Conservation (phyloP, 75 land plant genomes). For the Pinus tabuliformis region DNA sequence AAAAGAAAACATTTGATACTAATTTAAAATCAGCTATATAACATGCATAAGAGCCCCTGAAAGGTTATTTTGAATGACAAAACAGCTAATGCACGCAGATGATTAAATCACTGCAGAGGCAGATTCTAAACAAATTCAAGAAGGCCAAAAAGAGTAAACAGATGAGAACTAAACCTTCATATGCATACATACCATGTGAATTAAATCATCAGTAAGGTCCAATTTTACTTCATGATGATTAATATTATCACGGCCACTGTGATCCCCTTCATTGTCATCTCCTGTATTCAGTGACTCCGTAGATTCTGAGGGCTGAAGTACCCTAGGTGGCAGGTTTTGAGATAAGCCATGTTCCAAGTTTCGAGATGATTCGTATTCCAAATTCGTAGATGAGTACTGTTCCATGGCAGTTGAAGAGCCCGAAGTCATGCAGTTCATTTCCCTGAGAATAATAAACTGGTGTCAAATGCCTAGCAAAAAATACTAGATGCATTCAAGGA, state of each 20-base stretch:
- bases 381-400: not conserved
- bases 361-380: not conserved
- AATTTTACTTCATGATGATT: slow-evolving; percentile 46
- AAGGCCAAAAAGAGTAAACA: not conserved
- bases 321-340: not conserved
- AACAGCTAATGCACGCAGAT: too few relatives aligned
- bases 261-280: slow-evolving; percentile 20
- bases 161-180: not conserved
- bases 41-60: slow-evolving; percentile 5
- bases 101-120: too few relatives aligned
- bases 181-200: slow-evolving; percentile 72
- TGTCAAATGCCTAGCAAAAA: too few relatives aligned
- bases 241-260: not conserved
- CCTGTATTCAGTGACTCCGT: slow-evolving; percentile 15
- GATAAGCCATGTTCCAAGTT: not conserved
- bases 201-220: slow-evolving; percentile 95
- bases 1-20: not conserved
- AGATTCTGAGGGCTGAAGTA: not conserved
- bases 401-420: not conserved
- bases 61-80: too few relatives aligned
- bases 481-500: too few relatives aligned
- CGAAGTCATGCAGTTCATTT: too few relatives aligned
- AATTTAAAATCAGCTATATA: slow-evolving; percentile 2
- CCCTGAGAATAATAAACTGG: too few relatives aligned
- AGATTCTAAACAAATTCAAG: too few relatives aligned